A percentile compares a stretch with the other conserved stretches of the same genome.
These are phyloP conservation scores for Leishmania guyanensis DNA, from an alignment of 208 protist genomes.

Conservation along the genomic window DNA sequence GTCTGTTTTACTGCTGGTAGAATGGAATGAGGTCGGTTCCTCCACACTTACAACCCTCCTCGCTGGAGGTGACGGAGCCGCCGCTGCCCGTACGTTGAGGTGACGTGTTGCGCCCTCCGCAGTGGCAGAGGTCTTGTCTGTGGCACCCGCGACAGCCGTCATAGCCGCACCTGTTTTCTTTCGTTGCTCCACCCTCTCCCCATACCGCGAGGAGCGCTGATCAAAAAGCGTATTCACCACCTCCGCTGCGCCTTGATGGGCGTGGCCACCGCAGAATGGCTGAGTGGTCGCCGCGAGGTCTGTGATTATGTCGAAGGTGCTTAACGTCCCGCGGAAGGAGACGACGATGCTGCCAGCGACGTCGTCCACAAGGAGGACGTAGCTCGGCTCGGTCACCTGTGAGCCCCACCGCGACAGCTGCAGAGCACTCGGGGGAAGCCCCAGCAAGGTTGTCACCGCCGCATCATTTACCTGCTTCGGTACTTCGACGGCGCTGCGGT, in stretches of 20 bases:
- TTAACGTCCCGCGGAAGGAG: slow-evolving; percentile 65
- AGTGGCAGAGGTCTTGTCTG: neutral
- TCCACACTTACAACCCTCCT: neutral
- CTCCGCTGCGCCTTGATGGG: slow-evolving; percentile 52
- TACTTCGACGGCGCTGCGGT: slow-evolving; percentile 28
- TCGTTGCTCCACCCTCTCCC: neutral
- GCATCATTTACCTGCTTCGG: slow-evolving; percentile 42
- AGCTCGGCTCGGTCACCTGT: slow-evolving; percentile 50
- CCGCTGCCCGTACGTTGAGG: neutral
- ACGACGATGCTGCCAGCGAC: slow-evolving; percentile 50
- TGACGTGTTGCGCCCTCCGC: neutral
- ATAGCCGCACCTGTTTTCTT: neutral
- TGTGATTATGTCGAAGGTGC: slow-evolving; percentile 59
- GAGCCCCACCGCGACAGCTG: slow-evolving; percentile 51
- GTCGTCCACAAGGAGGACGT: slow-evolving; percentile 56
- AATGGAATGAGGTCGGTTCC: neutral
- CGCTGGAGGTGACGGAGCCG: neutral
- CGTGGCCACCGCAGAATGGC: slow-evolving; percentile 55
- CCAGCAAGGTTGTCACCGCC: slow-evolving; percentile 53
- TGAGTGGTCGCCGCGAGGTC: slow-evolving; percentile 53
- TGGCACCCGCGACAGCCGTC: neutral
- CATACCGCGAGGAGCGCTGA: slow-evolving; percentile 30
- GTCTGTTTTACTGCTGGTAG: neutral
- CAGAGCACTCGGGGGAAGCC: slow-evolving; percentile 44
- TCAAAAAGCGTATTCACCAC: slow-evolving; percentile 56